Conservation (phyloP, 2,329 filamentous ascomycete species). For the Periconia sp. region DNA sequence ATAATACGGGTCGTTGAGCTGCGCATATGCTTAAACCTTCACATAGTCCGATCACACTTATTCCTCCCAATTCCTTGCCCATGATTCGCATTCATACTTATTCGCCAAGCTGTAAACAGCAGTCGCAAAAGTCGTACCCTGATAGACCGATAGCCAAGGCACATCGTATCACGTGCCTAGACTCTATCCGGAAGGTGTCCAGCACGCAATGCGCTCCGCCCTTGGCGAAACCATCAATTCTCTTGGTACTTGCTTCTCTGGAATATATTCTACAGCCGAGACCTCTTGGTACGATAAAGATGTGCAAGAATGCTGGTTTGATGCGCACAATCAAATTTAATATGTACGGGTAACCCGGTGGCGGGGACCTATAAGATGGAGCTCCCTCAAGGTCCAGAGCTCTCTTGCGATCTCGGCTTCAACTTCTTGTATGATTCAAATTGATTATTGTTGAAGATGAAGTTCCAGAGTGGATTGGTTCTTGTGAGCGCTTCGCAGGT, state of each 20-base stretch:
- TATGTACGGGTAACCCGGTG: slow-evolving; percentile 6
- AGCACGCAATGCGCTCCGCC: slow-evolving; percentile 12
- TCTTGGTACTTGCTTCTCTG: slow-evolving; percentile 42
- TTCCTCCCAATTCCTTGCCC: too few species aligned
- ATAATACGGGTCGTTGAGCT: too few species aligned
- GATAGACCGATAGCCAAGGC: too few species aligned
- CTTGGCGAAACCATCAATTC: slow-evolving; percentile 33
- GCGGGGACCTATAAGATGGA: slow-evolving; percentile 11
- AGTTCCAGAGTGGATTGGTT: slow-evolving; percentile 28
- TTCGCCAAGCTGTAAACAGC: too few species aligned
- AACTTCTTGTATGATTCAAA: too few species aligned
- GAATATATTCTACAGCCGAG: slow-evolving; percentile 26
- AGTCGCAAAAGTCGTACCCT: too few species aligned
- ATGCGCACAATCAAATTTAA: slow-evolving; percentile 19
- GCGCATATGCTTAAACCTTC: too few species aligned
- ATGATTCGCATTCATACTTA: too few species aligned
- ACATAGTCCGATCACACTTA: too few species aligned
- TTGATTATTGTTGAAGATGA: slow-evolving; percentile 27
- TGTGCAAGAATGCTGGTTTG: slow-evolving; percentile 13
- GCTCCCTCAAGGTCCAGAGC: too few species aligned
- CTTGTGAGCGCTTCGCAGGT: slow-evolving; percentile 31
- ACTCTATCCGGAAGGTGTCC: slow-evolving; percentile 38
- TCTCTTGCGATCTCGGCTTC: too few species aligned
- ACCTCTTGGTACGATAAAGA: slow-evolving; percentile 26
- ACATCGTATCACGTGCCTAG: slow-evolving; percentile 25